These are phyloP conservation scores for Tolypocladium pustulatum DNA, from an alignment of 2,329 filamentous ascomycete genomes.

Conservation along the genomic window DNA sequence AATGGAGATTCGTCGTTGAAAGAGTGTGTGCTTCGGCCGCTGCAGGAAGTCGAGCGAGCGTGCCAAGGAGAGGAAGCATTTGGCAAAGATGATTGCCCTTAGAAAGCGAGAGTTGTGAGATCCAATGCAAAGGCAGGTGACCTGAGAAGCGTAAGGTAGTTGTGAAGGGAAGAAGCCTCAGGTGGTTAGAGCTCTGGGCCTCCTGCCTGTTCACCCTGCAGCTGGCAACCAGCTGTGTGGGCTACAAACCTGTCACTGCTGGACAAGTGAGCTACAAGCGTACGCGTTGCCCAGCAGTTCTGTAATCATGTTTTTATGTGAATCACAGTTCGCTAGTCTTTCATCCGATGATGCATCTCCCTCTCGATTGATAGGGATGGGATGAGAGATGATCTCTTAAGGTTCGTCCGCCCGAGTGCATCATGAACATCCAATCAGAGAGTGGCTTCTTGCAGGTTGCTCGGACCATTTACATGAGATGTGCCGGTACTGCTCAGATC, in stretches of 20 bases:
- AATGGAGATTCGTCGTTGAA: neutral
- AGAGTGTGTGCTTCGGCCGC: neutral
- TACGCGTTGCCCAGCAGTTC: no score
- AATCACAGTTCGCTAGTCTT: neutral
- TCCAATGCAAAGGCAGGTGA: neutral
- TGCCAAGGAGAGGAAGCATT: neutral
- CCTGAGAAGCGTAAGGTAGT: neutral
- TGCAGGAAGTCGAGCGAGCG: neutral
- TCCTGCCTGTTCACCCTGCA: neutral
- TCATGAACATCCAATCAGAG: no score
- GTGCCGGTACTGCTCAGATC: no score
- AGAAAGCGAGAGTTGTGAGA: no score
- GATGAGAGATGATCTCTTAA: neutral
- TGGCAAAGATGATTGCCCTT: neutral
- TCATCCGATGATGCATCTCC: neutral
- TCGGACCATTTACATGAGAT: no score
- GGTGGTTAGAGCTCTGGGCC: neutral
- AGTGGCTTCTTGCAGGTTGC: no score
- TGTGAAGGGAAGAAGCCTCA: no score
- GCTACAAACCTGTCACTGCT: neutral
- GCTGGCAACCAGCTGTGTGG: neutral
- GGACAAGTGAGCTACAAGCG: neutral
- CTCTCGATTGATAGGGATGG: neutral
- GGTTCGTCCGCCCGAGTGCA: no score
- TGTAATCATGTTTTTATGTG: neutral